phyloP scores from a whole-genome alignment of 2,329 filamentous ascomycete genomes.

The Fusarium bulbicola region DNA sequence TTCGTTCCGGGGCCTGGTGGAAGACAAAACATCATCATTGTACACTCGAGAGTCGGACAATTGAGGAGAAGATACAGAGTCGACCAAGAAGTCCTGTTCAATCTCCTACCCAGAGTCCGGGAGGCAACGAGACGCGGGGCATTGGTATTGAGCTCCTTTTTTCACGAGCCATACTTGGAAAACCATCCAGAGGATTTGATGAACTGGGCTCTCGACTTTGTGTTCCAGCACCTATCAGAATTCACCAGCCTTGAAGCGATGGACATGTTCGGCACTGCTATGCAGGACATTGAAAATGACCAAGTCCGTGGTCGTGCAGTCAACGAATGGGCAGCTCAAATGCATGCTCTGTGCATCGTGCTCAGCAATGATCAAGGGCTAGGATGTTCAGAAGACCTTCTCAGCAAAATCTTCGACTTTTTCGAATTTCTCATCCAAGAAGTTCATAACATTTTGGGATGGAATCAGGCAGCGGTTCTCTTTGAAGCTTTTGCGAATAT shows the following conservation, averaged over 20 bases:
- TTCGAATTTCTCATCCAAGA: constrained; percentile 35
- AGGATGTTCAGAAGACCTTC: constrained; percentile 41
- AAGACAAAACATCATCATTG: constrained; percentile 15
- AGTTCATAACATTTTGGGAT: constrained; percentile 27
- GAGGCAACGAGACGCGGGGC: constrained; percentile 16
- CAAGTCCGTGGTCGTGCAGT: neutral
- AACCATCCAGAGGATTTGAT: constrained; percentile 1
- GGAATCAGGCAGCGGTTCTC: constrained; percentile 21
- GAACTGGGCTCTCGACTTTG: constrained; percentile 23
- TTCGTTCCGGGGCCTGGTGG: neutral
- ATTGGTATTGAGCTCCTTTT: constrained; percentile 22
- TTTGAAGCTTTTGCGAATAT: constrained; percentile 38
- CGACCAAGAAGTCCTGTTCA: constrained; percentile 7
- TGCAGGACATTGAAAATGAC: constrained; percentile 15
- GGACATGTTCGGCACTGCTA: constrained; percentile 29
- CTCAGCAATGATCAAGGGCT: constrained; percentile 41
- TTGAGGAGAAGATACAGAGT: constrained; percentile 18
- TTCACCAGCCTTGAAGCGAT: constrained; percentile 12
- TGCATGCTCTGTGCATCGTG: constrained; percentile 41
- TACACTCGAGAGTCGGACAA: constrained; percentile 17
- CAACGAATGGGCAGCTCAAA: constrained; percentile 20
- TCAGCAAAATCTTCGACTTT: constrained; percentile 37
- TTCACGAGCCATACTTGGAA: constrained; percentile 3
- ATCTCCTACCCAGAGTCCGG: constrained; percentile 23
- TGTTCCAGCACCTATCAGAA: constrained; percentile 31